These are phyloP conservation scores for Aspergillus sp. DNA, from an alignment of 2,329 filamentous ascomycete species.

Conservation along the genomic window DNA sequence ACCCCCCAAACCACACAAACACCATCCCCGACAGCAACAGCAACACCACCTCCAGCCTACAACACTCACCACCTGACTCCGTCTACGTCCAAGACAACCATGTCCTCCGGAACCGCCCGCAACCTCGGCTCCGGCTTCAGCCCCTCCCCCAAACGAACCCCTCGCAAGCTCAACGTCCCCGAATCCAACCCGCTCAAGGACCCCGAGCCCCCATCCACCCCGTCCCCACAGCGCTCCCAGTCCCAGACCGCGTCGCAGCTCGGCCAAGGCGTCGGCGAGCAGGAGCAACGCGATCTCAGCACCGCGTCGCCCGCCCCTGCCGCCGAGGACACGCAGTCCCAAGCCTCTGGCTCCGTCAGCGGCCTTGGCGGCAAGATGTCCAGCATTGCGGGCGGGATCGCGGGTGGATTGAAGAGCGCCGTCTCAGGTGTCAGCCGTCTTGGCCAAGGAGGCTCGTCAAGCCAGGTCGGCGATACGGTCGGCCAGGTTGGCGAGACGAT, in stretches of 20 bases:
- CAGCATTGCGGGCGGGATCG: constrained; percentile 18
- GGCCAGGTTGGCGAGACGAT: constrained; percentile 21
- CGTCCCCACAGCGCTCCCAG: neutral
- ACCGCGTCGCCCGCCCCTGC: constrained; percentile 13
- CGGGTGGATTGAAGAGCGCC: constrained; percentile 20
- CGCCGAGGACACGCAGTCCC: constrained; percentile 22
- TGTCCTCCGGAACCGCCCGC: constrained; percentile 17
- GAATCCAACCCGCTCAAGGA: neutral
- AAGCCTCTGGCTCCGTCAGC: constrained; percentile 29
- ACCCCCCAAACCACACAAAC: neutral
- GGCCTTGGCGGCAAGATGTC: constrained; percentile 13
- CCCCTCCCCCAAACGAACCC: constrained; percentile 5
- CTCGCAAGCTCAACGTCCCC: neutral
- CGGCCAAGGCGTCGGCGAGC: neutral
- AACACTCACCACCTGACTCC: neutral
- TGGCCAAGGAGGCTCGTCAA: too few relatives aligned
- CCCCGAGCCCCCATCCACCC: neutral
- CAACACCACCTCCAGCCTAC: too few relatives aligned
- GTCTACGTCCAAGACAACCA: neutral
- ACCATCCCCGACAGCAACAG: too few relatives aligned
- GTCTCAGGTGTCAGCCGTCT: constrained; percentile 3
- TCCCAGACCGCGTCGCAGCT: neutral
- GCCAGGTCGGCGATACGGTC: neutral
- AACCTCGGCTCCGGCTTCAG: constrained; percentile 24
- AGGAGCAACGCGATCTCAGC: constrained; percentile 24